These are phyloP conservation scores for Pseudogymnoascus sp. DNA, from an alignment of 2,329 filamentous ascomycete species.

Conservation along the genomic window DNA sequence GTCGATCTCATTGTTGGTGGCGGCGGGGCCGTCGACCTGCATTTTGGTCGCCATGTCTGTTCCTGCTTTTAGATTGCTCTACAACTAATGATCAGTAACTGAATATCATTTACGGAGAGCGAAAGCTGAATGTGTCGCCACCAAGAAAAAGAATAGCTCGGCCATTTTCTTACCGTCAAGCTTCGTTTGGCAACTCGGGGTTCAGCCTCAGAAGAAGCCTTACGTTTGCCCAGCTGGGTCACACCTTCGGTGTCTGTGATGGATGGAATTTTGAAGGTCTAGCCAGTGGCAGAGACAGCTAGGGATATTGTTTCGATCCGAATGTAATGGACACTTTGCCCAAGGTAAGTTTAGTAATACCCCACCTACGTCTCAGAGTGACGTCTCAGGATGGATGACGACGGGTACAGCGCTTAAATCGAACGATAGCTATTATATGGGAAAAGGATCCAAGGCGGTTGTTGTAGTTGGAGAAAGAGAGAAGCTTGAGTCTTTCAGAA, in stretches of 20 bases:
- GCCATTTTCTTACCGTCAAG: not conserved
- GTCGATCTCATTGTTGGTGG: conserved; percentile 53
- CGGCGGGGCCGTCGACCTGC: conserved; percentile 55
- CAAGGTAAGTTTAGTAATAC: not conserved
- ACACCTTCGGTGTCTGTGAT: conserved; percentile 4
- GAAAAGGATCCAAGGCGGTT: not conserved
- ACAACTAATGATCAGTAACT: not conserved
- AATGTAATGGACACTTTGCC: not conserved
- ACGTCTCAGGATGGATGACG: conserved; percentile 1
- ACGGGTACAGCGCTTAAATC: not conserved
- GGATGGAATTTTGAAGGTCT: conserved; percentile 8
- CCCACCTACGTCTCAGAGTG: conserved; percentile 1
- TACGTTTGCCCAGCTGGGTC: conserved; percentile 8
- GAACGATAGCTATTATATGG: not conserved
- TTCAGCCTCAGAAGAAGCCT: conserved; percentile 6
- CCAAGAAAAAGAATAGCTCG: not conserved
- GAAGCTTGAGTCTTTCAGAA: not conserved
- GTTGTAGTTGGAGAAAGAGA: not conserved
- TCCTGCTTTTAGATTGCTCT: conserved; percentile 2
- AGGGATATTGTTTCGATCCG: not conserved
- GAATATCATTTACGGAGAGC: not conserved
- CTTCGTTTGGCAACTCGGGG: conserved; percentile 8
- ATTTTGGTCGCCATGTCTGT: conserved; percentile 53
- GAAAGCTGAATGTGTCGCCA: not conserved
- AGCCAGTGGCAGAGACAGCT: conserved; percentile 2